Percentiles rank a stretch among this genome's conserved stretches.
These are phyloP conservation scores for Cicer arietinum DNA, from an alignment of 306 rosid species.

Conservation along the genomic window DNA sequence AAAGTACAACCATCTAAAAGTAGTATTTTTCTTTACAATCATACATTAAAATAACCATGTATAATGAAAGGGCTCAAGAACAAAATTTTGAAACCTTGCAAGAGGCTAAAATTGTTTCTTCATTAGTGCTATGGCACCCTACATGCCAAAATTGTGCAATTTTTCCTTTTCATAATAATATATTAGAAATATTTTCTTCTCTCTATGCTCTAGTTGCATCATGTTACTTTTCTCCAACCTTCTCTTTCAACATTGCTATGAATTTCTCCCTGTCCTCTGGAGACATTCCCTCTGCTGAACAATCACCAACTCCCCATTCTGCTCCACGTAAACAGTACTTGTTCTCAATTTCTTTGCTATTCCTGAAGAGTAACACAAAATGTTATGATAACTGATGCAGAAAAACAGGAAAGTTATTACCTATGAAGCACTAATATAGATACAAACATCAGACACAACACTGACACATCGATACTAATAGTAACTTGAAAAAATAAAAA, in stretches of 20 bases:
- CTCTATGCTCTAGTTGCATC: constrained; percentile 18
- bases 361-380: constrained; percentile 53
- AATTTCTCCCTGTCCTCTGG: constrained; percentile 72
- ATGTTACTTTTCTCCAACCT: constrained; percentile 56
- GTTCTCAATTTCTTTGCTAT: constrained; percentile 64
- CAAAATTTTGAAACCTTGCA: constrained; percentile 22
- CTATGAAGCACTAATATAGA: too few species aligned
- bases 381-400: constrained; percentile 3
- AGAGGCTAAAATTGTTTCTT: constrained; percentile 21
- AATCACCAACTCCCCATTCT: constrained; percentile 98
- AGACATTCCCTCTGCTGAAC: constrained; percentile 84
- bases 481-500: too few species aligned
- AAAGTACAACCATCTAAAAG: not conserved
- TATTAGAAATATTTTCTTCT: not conserved
- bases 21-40: constrained; percentile 2
- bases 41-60: constrained; percentile 22
- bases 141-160: constrained; percentile 10
- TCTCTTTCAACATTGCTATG: constrained; percentile 75
- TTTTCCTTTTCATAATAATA: constrained; percentile 11
- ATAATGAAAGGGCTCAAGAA: not conserved
- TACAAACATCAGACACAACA: too few species aligned
- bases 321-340: constrained; percentile 93
- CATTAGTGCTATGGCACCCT: constrained; percentile 26
- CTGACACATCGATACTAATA: too few species aligned
- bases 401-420: not conserved